phyloP scores from a whole-genome alignment of 768 basidiomycete species.

The Chalciporus piperatus region DNA sequence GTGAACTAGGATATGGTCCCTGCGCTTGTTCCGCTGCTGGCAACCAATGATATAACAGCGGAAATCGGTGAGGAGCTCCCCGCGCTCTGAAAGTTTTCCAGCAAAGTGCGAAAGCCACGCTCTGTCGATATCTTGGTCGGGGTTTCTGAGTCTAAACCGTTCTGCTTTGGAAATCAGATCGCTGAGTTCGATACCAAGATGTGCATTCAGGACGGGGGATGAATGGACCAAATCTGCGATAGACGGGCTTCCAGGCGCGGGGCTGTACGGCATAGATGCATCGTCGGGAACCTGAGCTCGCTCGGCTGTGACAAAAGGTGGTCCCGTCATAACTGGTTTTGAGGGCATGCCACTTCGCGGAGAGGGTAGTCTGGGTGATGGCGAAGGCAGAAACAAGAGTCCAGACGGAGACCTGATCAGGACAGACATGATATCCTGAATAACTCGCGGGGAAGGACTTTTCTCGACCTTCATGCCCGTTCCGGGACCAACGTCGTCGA shows the following conservation, averaged over 20 bases:
- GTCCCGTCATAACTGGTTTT: neutral
- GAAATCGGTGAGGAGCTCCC: slow-evolving; percentile 57
- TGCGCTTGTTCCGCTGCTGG: slow-evolving; percentile 63
- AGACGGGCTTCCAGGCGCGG: neutral
- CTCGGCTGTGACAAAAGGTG: slow-evolving; percentile 1
- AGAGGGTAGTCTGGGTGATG: slow-evolving; percentile 1
- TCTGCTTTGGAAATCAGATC: slow-evolving; percentile 56
- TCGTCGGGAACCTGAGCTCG: neutral
- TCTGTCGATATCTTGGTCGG: slow-evolving; percentile 59
- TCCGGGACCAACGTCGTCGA: neutral
- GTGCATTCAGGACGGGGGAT: slow-evolving; percentile 62
- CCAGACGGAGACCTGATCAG: slow-evolving; percentile 19
- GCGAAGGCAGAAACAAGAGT: slow-evolving; percentile 5
- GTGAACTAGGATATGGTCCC: slow-evolving; percentile 74
- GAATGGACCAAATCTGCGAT: neutral
- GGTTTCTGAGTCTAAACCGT: slow-evolving; percentile 51
- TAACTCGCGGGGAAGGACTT: slow-evolving; percentile 27
- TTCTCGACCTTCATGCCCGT: slow-evolving; percentile 3
- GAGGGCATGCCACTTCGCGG: slow-evolving; percentile 1
- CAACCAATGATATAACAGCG: slow-evolving; percentile 70
- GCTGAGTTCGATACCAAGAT: slow-evolving; percentile 53
- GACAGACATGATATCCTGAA: slow-evolving; percentile 32
- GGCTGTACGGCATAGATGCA: slow-evolving; percentile 1
- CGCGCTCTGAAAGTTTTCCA: slow-evolving; percentile 57
- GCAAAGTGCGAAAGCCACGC: slow-evolving; percentile 66